Base-by-base conservation (phyloP, 2,329 filamentous ascomycete species). In the Trichoderma harzianum region DNA sequence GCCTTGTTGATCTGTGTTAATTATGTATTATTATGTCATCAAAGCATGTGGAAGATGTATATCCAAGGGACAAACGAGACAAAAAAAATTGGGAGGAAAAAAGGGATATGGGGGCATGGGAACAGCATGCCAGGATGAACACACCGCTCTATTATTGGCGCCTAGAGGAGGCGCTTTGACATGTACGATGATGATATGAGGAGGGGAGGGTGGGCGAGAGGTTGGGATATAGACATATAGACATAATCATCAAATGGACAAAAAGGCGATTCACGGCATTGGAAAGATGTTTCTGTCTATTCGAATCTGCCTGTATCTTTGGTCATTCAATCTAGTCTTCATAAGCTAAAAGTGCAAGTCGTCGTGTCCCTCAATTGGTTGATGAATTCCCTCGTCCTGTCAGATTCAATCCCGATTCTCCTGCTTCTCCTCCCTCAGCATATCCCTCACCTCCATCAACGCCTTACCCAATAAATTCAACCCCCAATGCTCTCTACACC, bases 391-490 rank as follows among this genome's bases (percentile, higher is more conserved):
- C 36, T 51, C 43, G 5, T n/a, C n/a, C 1, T 21, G 0, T 21
- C n/a, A 11, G 47, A 30, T 47, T 57, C 72, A 72, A 18, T 5
- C 24, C 10, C 18, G 72, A 28, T 79, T 79, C 75, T 85, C 83
- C 74, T 81, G 78, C 73, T 18, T 53, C 26, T 70, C 66, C 14
- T 72, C 66, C 26, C 83, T 84, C 74, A 92, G 78, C 74, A 82
- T 82, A 74, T 79, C 82, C 73, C 90, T 85, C 30, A 89, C 88
- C 68, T 82, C 83, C 87, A 88, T 88, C 78, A 92, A 78, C 28
- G 86, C 89, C 80, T 87, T 87, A 0, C 90, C 91, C 61, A 93
- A 78, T 71, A 92, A 77, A 79, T 93, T 93, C 80, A 86, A 71
- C 0, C 91, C 91, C 91, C 90, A 93, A 3, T 78, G 74, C 21